Base-by-base conservation (phyloP, 148 eudicot genomes). In the Cornus suecica region DNA sequence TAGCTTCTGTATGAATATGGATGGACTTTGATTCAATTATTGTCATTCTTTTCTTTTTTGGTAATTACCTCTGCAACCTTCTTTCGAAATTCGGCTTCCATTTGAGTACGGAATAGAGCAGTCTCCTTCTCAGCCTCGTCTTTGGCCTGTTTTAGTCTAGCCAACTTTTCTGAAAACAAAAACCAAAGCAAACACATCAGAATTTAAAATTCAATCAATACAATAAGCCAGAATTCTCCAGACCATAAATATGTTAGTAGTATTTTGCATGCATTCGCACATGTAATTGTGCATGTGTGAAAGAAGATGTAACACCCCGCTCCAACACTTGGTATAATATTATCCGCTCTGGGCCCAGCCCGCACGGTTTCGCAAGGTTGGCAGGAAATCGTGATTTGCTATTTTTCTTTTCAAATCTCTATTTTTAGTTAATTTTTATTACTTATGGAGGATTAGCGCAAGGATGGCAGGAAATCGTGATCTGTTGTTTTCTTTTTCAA, bases 81-180 rank as follows among this genome's bases (percentile, higher is more conserved):
- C 72, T 86, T 84, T 86, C 88, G 98, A 67, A 71, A 94, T 30
- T 88, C 89, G 65, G 88, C 84, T 76, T 94, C 98, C 90, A 90
- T 79, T 78, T 90, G 90, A 27, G 93, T 92, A 80, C 98, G 98
- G 54, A 90, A 91, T 62, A 86, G 92, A 74, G 94, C 94, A 79
- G 90, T 80, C 83, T 94, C 98, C 87, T 83, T 92, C 83, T 86
- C 93, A 32, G 97, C 98, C 80, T 94, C 98, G 68, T 94, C 94
- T 78, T 94, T 94, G 72, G 97, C 98, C 81, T 91, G 93, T 79
- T 81, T 94, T 60, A 94, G 83, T 77, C 97, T 88, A 72, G 93
- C 90, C 89, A 81, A 70, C 88, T 94, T 94, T 77, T 88, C 98
- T 94, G 76, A 60, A 67, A 62, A 76, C 13, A 10, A 61, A 70